phyloP scores from a whole-genome alignment of 176 grass and related monocot species.

The Thinopyrum elongatum region DNA sequence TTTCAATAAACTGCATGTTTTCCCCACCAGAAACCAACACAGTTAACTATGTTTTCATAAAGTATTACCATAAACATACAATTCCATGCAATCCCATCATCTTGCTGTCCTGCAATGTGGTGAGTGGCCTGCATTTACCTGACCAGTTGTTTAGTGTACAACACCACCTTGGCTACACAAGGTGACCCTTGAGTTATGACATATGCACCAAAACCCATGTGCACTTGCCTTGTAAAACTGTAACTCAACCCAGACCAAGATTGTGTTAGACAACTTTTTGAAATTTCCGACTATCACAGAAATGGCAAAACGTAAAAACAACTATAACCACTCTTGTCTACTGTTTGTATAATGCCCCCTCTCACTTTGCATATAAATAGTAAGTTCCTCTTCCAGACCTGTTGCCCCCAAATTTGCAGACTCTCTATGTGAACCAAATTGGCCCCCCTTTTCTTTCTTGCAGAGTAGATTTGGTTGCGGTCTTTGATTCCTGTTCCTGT shows the following conservation, averaged over 20 bases:
- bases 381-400: background rate
- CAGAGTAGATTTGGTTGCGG: background rate
- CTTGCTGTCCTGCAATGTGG: background rate
- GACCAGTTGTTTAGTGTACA: conserved; percentile 3
- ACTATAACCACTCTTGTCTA: too few relatives aligned
- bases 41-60: background rate
- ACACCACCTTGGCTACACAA: background rate
- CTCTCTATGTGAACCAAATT: too few relatives aligned
- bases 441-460: background rate
- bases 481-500: conserved; percentile 1
- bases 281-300: background rate
- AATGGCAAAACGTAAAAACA: background rate
- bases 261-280: background rate
- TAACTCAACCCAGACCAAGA: background rate
- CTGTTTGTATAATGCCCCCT: background rate
- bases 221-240: background rate
- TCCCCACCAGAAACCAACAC: background rate
- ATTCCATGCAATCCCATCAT: background rate
- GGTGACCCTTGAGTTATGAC: background rate
- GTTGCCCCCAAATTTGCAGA: too few relatives aligned
- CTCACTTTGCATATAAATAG: background rate
- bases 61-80: background rate
- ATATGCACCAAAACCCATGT: background rate
- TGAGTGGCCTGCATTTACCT: background rate
- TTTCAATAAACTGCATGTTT: background rate